Base-by-base conservation (phyloP, 352 stramenopile genomes). In the Phytophthora brassicae region DNA sequence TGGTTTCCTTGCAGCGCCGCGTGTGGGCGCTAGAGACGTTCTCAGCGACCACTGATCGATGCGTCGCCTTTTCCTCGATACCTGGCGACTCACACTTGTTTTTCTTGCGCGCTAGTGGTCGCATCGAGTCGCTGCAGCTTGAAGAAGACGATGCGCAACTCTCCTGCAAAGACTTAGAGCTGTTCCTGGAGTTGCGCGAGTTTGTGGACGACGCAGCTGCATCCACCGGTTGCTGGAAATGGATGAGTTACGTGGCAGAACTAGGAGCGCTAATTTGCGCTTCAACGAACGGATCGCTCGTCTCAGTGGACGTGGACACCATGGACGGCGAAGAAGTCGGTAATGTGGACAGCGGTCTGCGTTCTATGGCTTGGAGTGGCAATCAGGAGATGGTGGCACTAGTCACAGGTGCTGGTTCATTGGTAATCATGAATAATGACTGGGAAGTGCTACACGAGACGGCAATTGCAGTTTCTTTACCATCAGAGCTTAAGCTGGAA, bases 361-460 rank as follows among this genome's bases (percentile, higher is more conserved):
- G 77, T 26, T 77, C 65, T 19, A 53, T 94, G 31, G 75, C 77
- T 0, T 94, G 82, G 82, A 92, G 75, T 52, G 72, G 55, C 48
- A 86, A 84, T 47, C 81, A 94, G 54, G 85, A 90, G 46, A 81
- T 78, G 58, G 42, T 94, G 46, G 79, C 83, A 7, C 47, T 94
- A 17, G 70, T 72, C 24, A 92, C 85, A 1, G 81, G 82, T 23
- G 72, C 75, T 12, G 79, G 82, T 1, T 64, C 77, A 8, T 50
- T 94, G n/a, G 22, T 94, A 35, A 63, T 89, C 14, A 89, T 94
- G 80, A 92, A 78, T 60, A 79, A 84, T 19, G 74, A 85, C 39
- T 94, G 85, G 85, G 77, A 92, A 20, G 81, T 91, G 51, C 68
- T 94, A 9, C 65, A 89, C 20, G 85, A 94, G 70, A 83, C 68